Conservation (phyloP, 768 basidiomycete species). For the Lentinus brumalis region DNA sequence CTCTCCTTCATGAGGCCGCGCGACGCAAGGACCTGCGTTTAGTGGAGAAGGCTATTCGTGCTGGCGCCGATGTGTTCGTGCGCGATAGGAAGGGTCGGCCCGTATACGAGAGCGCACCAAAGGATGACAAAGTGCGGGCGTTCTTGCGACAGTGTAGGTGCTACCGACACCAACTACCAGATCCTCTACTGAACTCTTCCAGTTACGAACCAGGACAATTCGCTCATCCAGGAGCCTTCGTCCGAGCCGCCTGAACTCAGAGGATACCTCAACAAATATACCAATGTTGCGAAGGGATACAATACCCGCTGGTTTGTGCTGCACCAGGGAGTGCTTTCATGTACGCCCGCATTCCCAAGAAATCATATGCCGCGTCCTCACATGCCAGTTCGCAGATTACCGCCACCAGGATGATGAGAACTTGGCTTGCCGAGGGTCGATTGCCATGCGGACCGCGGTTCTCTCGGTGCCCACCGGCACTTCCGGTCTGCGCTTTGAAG, state of each 20-base stretch:
- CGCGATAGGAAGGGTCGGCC: constrained; percentile 72
- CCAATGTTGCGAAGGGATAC: constrained; percentile 90
- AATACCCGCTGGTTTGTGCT: constrained; percentile 92
- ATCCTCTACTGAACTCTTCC: neutral
- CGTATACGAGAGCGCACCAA: constrained; percentile 67
- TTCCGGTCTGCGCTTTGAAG: constrained; percentile 80
- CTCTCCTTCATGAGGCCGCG: constrained; percentile 87
- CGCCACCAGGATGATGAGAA: constrained; percentile 90
- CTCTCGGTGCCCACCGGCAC: constrained; percentile 52
- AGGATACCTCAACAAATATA: constrained; percentile 89
- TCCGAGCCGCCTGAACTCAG: constrained; percentile 62
- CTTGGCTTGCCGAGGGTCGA: constrained; percentile 82
- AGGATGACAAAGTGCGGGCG: constrained; percentile 79
- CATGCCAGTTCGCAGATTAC: constrained; percentile 53
- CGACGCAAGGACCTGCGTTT: constrained; percentile 76
- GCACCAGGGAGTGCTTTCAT: constrained; percentile 81
- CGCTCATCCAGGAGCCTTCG: constrained; percentile 54
- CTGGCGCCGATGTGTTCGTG: constrained; percentile 88
- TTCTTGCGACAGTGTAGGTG: constrained; percentile 81
- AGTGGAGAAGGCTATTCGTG: constrained; percentile 81
- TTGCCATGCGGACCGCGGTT: constrained; percentile 80
- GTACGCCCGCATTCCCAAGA: constrained; percentile 42
- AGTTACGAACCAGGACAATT: constrained; percentile 83
- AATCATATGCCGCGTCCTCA: neutral
- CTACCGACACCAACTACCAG: constrained; percentile 2